Conservation (phyloP, 306 rosid species). For the Cicer bijugum region DNA sequence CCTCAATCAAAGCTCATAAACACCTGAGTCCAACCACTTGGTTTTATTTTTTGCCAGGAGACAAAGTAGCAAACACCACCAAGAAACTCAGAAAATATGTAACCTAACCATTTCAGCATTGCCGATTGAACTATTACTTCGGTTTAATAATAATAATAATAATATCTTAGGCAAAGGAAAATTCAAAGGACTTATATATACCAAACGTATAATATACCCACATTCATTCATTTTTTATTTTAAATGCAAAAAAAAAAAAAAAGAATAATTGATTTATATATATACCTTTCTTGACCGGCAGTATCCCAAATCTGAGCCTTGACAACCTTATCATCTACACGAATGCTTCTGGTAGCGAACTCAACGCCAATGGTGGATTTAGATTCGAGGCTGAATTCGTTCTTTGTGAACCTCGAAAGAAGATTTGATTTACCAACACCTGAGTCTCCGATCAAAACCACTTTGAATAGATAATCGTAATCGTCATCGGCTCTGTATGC, state of each 20-base stretch:
- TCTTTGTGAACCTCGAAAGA: slow-evolving; percentile 71
- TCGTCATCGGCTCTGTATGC: slow-evolving; percentile 82
- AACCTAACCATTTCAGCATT: too few species aligned
- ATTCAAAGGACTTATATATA: too few species aligned
- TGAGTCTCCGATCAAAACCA: slow-evolving; percentile 82
- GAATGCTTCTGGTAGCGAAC: slow-evolving; percentile 87
- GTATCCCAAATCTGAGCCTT: slow-evolving; percentile 98
- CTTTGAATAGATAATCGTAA: slow-evolving; percentile 87
- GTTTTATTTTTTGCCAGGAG: too few species aligned
- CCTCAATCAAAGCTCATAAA: too few species aligned
- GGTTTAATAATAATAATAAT: too few species aligned
- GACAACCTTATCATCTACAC: slow-evolving; percentile 77
- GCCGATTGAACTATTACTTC: too few species aligned
- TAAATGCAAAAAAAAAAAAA: not conserved
- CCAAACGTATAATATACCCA: not conserved
- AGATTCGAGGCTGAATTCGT: slow-evolving; percentile 84
- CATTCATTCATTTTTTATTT: not conserved
- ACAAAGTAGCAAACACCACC: too few species aligned
- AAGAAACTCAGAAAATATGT: too few species aligned
- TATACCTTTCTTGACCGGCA: slow-evolving; percentile 87
- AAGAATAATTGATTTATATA: not conserved
- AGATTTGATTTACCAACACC: slow-evolving; percentile 88
- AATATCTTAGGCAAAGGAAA: too few species aligned
- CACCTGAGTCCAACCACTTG: too few species aligned
- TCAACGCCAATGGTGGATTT: slow-evolving; percentile 91